Evolutionary conservation across 2,329 filamentous ascomycete genomes (phyloP), one percentile per base, ranked within the genome.

Genomic region (Thyridium curvatum): DNA sequence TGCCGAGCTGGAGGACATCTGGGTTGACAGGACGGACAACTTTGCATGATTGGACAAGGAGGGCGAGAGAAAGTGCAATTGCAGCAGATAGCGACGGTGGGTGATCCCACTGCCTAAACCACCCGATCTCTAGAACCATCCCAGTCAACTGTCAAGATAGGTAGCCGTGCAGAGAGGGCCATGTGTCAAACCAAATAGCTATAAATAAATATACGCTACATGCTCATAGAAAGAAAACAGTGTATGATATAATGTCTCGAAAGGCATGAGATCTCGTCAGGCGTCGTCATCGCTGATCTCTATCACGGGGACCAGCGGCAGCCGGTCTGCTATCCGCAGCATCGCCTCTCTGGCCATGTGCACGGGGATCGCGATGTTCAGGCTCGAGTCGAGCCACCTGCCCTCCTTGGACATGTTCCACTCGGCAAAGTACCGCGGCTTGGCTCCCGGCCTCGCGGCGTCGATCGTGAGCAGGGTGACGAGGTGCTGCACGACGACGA

Each of bases 1-100:
- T 66, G 88, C 90, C 1, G 91, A 98, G 69, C 65, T 98, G 59
- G 93, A 98, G 67, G 91, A 98, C 63, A 86, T 94, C 32, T 94
- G 90, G 79, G 90, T 96, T 34, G 93, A 98, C 62, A 75, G 89
- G 53, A 79, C 79, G 47, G 91, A 98, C 68, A 91, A 90, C 60
- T 94, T 98, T 69, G 91, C 88, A 52, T 97, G 76, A n/a, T n/a
- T n/a, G n/a, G n/a, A n/a, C n/a, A n/a, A n/a, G n/a, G n/a, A n/a
- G n/a, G n/a, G n/a, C n/a, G n/a, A n/a, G n/a, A n/a, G n/a, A n/a
- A n/a, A n/a, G n/a, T n/a, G n/a, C n/a, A n/a, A n/a, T n/a, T n/a
- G n/a, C n/a, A n/a, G n/a, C n/a, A n/a, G n/a, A n/a, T n/a, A n/a
- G n/a, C n/a, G n/a, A n/a, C n/a, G n/a, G n/a, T n/a, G n/a, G n/a